These are phyloP conservation scores for Datura wrightii DNA, from an alignment of 257 asterid species.

Conservation along the genomic window DNA sequence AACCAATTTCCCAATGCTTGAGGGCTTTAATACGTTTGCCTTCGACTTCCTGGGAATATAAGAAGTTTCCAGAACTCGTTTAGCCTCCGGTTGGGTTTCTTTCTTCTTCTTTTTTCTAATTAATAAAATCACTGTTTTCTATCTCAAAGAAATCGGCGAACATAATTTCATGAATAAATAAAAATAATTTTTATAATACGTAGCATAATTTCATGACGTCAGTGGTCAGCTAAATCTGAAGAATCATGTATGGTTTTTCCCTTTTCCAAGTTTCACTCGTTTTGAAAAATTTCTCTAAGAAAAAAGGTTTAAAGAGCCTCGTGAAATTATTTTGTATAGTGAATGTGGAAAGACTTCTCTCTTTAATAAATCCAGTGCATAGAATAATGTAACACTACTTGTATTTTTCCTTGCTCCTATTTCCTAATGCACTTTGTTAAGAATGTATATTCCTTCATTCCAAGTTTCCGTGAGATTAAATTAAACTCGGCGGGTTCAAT, in stretches of 20 bases:
- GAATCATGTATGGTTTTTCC: not conserved
- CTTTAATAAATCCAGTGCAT: not conserved
- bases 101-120: too few species aligned
- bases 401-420: too few species aligned
- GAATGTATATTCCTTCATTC: too few species aligned
- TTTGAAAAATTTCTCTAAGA: not conserved
- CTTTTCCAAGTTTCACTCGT: not conserved
- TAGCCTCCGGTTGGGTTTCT: not conserved
- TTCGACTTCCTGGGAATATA: not conserved
- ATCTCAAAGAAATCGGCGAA: not conserved
- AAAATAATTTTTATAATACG: not conserved
- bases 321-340: not conserved
- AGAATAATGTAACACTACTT: not conserved
- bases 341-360: not conserved
- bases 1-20: not conserved
- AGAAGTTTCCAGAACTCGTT: not conserved
- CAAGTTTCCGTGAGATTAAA: too few species aligned
- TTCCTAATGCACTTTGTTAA: not conserved
- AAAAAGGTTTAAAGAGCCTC: not conserved
- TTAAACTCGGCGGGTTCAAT: too few species aligned
- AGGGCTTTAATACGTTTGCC: not conserved
- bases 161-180: not conserved
- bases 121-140: not conserved
- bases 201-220: not conserved
- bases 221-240: not conserved